A percentile compares a stretch with the other conserved stretches of the same genome.
phyloP scores from a whole-genome alignment of 371 early-diverging fungal species.

The Cokeromyces recurvatus region DNA sequence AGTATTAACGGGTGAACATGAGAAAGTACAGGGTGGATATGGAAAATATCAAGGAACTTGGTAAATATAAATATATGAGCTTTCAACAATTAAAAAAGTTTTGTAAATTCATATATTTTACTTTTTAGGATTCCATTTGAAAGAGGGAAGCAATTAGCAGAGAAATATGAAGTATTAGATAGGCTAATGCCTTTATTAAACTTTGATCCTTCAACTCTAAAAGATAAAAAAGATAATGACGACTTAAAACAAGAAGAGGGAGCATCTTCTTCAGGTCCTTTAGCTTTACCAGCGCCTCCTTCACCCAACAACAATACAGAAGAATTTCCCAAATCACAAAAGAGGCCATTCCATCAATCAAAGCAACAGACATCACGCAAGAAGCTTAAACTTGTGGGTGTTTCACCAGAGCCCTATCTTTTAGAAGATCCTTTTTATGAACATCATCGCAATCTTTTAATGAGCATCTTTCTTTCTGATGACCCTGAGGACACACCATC shows the following conservation, averaged over 20 bases:
- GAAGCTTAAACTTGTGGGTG: neutral
- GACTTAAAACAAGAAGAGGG: constrained; percentile 6
- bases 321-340: too few species aligned
- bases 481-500: constrained; percentile 55
- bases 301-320: neutral
- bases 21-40: constrained; percentile 97
- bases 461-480: constrained; percentile 72
- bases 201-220: constrained; percentile 39
- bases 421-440: constrained; percentile 26
- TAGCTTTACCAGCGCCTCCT: neutral
- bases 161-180: constrained; percentile 63
- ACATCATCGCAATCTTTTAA: constrained; percentile 58
- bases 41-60: constrained; percentile 97
- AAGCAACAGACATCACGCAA: neutral
- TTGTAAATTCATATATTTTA: neutral
- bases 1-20: constrained; percentile 78
- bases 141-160: constrained; percentile 68
- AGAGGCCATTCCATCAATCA: neutral
- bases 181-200: constrained; percentile 60
- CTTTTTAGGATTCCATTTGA: constrained; percentile 73
- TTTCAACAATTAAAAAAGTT: too few species aligned
- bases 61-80: constrained; percentile 43
- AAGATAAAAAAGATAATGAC: constrained; percentile 25
- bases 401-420: neutral
- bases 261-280: neutral